Base-by-base conservation (phyloP, 176 grass and related monocot species). In the Themeda triandra region DNA sequence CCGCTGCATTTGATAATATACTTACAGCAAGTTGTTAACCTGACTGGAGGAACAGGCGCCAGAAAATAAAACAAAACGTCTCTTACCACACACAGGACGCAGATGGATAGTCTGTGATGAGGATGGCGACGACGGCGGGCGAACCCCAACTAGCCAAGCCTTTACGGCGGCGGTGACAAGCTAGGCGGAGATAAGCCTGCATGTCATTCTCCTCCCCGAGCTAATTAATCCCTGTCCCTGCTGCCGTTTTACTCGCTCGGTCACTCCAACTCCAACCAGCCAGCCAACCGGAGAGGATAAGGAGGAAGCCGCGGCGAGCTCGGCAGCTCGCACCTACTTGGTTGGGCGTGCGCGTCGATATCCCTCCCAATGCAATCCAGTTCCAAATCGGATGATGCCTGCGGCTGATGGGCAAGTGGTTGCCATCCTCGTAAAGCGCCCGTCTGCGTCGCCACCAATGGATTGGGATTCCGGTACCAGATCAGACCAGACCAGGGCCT, bases 151-250 rank as follows among this genome's bases (percentile, higher is more conserved):
- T n/a, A 7, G 11, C 46, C 21, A 30, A 31, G 45, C 45, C 78
- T 82, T 86, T 73, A 82, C 88, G 72, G 73, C 88, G 83, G 78
- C 72, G 63, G 83, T 65, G 88, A 42, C 10, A 42, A 42, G 41
- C 41, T 42, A 42, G 83, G 73, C 23, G 63, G 64, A 13, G 88
- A 90, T 90, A 90, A 86, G 79, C 79, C 74, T 33, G 68, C 60
- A 15, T 12, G 88, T 77, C 83, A 37, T 24, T 69, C 78, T 66
- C 78, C 13, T 19, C 46, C 21, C 23, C 28, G n/a, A 21, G 27
- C 19, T 23, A 25, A 75, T 48, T 2, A n/a, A n/a, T 17, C 70
- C 6, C 30, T 23, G 19, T 23, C 73, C 2, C 54, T 36, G 25
- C 8, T 28, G 42, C 71, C 8, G 46, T 27, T 42, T 44, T 42